phyloP scores from a whole-genome alignment of 192 early-diverging fungal species.

The Linnemannia hyalina region DNA sequence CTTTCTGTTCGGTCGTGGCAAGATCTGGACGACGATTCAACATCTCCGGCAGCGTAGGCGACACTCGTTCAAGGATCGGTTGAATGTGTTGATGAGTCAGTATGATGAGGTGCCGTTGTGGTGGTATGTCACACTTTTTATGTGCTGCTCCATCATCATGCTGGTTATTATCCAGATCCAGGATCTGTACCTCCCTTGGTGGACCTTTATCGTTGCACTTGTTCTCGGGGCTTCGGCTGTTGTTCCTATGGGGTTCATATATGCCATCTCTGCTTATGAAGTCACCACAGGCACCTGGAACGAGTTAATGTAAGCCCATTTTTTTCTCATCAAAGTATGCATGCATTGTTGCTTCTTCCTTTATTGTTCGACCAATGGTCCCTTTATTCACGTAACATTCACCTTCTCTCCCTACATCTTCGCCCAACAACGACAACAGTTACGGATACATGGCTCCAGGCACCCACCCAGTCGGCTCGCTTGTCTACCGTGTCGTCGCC shows the following conservation, averaged over 20 bases:
- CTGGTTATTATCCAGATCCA: conserved; percentile 51
- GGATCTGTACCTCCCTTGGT: conserved; percentile 56
- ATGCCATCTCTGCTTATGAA: conserved; percentile 54
- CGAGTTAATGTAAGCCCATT: conserved; percentile 42
- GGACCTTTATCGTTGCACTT: conserved; percentile 55
- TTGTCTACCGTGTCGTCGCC: conserved; percentile 56
- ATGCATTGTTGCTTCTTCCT: no score
- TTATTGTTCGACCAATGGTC: no score
- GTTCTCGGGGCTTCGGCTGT: conserved; percentile 50
- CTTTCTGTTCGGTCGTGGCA: conserved; percentile 53
- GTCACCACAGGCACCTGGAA: conserved; percentile 58
- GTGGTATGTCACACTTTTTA: conserved; percentile 52
- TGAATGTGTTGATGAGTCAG: conserved; percentile 52
- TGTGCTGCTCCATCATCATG: conserved; percentile 50
- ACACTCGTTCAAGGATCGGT: conserved; percentile 45
- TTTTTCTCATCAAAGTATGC: neutral
- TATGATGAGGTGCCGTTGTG: conserved; percentile 54
- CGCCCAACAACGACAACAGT: neutral
- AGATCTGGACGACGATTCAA: conserved; percentile 45
- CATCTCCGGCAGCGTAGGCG: conserved; percentile 31
- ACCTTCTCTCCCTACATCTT: no score
- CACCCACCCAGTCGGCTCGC: conserved; percentile 47
- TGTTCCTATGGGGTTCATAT: conserved; percentile 58
- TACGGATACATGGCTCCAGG: conserved; percentile 61
- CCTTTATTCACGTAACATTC: no score